Evolutionary conservation across 2,329 filamentous ascomycete genomes (phyloP).

Genomic region (Colletotrichum caudatum): DNA sequence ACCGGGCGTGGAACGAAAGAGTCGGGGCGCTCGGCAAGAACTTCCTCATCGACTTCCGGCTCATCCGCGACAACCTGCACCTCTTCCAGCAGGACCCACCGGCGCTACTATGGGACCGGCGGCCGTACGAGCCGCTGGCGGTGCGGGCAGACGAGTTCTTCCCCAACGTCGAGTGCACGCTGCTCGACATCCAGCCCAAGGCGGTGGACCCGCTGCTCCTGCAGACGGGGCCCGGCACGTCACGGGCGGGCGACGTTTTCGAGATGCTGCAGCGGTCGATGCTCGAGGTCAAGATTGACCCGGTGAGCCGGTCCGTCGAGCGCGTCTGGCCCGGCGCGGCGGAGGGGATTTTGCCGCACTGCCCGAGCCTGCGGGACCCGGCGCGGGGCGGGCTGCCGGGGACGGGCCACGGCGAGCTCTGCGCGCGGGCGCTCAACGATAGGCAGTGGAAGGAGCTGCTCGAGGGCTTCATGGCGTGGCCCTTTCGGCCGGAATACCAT

Average conservation of each 20-base stretch:
- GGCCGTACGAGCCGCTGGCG: slow-evolving; percentile 76
- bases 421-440: slow-evolving; percentile 62
- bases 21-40: slow-evolving; percentile 52
- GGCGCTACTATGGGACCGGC: slow-evolving; percentile 75
- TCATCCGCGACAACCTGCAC: slow-evolving; percentile 66
- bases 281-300: slow-evolving; percentile 48
- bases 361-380: slow-evolving; percentile 63
- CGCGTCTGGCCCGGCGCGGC: slow-evolving; percentile 70
- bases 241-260: slow-evolving; percentile 62
- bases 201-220: slow-evolving; percentile 62
- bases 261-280: slow-evolving; percentile 64
- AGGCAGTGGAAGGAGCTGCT: slow-evolving; percentile 69
- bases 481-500: slow-evolving; percentile 66
- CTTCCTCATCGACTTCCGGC: slow-evolving; percentile 52
- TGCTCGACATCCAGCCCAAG: slow-evolving; percentile 77
- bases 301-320: slow-evolving; percentile 61
- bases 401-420: slow-evolving; percentile 56
- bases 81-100: slow-evolving; percentile 63
- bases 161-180: slow-evolving; percentile 67
- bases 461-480: slow-evolving; percentile 74
- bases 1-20: slow-evolving; percentile 52
- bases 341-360: slow-evolving; percentile 63
- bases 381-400: slow-evolving; percentile 58
- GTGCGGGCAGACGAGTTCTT: slow-evolving; percentile 72
- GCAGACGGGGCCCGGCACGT: slow-evolving; percentile 55